These are phyloP conservation scores for Areca catechu DNA, from an alignment of 176 grass and related monocot species.

Conservation along the genomic window DNA sequence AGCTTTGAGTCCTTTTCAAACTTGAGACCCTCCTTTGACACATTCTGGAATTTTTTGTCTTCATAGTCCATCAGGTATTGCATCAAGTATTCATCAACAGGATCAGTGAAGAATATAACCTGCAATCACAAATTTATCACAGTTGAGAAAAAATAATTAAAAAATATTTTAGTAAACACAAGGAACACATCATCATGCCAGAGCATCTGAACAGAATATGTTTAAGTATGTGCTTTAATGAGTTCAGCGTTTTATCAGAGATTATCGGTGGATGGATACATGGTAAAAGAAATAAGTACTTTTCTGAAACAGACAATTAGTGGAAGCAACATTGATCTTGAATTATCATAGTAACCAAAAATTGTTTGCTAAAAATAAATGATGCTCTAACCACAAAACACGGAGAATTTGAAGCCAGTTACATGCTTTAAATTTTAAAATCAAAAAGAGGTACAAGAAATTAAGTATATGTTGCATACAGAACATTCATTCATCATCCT, in stretches of 20 bases:
- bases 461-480: too few species aligned
- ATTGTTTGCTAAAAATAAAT: neutral
- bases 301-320: too few species aligned
- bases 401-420: too few species aligned
- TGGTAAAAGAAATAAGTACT: neutral
- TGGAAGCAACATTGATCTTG: too few species aligned
- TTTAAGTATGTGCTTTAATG: neutral
- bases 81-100: conserved; percentile 91
- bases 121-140: conserved; percentile 8
- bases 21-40: conserved; percentile 92
- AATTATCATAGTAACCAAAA: neutral
- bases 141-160: too few species aligned
- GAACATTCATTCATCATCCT: too few species aligned
- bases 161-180: too few species aligned
- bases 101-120: conserved; percentile 98
- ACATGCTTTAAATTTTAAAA: too few species aligned
- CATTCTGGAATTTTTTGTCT: conserved; percentile 99
- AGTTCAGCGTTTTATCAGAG: neutral
- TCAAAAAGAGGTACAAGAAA: too few species aligned
- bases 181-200: too few species aligned
- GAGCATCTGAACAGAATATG: too few species aligned
- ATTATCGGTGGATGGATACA: neutral
- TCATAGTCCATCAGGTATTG: conserved; percentile 99
- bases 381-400: too few species aligned
- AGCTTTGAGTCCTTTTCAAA: conserved; percentile 88